Percentiles rank a stretch among this genome's conserved stretches.
These are phyloP conservation scores for Orbilia oligospora DNA, from an alignment of 2,329 filamentous ascomycete species.

Conservation along the genomic window DNA sequence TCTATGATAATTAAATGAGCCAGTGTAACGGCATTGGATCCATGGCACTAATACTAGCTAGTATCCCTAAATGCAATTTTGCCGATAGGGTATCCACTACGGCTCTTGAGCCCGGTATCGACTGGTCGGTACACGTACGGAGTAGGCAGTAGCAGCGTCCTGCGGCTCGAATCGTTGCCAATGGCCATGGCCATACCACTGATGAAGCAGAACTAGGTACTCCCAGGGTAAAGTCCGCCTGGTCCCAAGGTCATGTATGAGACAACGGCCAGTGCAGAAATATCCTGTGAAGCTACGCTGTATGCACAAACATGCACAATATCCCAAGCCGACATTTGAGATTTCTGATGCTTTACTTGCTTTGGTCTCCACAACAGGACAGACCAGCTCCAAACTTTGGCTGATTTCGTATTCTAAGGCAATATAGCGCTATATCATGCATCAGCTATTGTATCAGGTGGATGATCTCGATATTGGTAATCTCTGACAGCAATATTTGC, in stretches of 20 bases:
- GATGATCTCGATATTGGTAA: conserved; percentile 34
- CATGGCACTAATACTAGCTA: conserved; percentile 4
- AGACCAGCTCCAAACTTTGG: conserved; percentile 25
- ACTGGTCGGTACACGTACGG: not conserved
- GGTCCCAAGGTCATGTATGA: conserved; percentile 30
- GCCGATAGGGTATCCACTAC: conserved; percentile 17
- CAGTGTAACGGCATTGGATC: conserved; percentile 32
- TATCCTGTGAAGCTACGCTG: conserved; percentile 24
- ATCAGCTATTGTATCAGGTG: conserved; percentile 35
- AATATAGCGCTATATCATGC: conserved; percentile 31
- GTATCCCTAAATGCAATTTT: conserved; percentile 5
- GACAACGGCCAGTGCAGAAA: conserved; percentile 30
- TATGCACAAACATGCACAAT: not conserved
- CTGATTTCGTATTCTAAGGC: conserved; percentile 48
- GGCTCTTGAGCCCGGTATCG: conserved; percentile 16
- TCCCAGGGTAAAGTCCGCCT: conserved; percentile 38
- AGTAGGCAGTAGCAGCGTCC: too few species aligned
- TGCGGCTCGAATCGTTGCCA: conserved; percentile 48
- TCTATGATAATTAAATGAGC: conserved; percentile 2
- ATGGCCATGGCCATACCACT: conserved; percentile 4
- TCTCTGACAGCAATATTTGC: conserved; percentile 26
- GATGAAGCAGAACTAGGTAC: too few species aligned
- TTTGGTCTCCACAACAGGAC: conserved; percentile 8
- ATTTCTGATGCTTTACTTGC: conserved; percentile 3
- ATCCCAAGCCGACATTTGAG: conserved; percentile 19